phyloP scores from a whole-genome alignment of 192 early-diverging fungal species.

The Coemansia sp. region DNA sequence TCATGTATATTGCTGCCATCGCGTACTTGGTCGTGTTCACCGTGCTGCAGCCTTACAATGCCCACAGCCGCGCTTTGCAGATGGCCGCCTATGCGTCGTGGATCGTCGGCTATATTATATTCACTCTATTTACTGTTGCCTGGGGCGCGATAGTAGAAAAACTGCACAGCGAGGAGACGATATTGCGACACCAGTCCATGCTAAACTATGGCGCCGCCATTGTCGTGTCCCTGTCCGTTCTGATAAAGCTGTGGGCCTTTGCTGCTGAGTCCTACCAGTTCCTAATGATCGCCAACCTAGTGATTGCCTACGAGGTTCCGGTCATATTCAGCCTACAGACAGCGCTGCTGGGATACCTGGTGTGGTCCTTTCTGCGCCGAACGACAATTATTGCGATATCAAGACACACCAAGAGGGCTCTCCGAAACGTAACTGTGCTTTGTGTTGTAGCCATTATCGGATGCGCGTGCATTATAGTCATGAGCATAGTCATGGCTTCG shows the following conservation, averaged over 20 bases:
- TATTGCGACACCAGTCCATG: neutral
- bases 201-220: conserved; percentile 13
- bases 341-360: conserved; percentile 10
- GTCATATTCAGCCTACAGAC: conserved; percentile 28
- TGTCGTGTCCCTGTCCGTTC: conserved; percentile 19
- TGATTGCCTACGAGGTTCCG: conserved; percentile 24
- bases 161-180: conserved; percentile 3
- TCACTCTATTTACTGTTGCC: conserved; percentile 35
- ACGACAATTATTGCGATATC: conserved; percentile 43
- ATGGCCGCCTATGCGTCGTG: conserved; percentile 36
- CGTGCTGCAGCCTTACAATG: conserved; percentile 27
- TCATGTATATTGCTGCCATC: conserved; percentile 42
- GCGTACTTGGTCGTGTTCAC: conserved; percentile 38
- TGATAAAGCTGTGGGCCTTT: conserved; percentile 36
- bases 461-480: conserved; percentile 21
- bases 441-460: conserved; percentile 25
- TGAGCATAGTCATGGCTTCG: conserved; percentile 1
- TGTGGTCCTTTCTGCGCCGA: conserved; percentile 25
- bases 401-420: conserved; percentile 23
- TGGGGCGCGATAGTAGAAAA: conserved; percentile 36
- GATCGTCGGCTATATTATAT: conserved; percentile 39
- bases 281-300: neutral
- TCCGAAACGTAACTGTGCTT: conserved; percentile 25
- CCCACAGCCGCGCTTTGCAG: conserved; percentile 21
- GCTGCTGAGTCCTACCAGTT: conserved; percentile 41